Evolutionary conservation across 495 filamentous ascomycete genomes (phyloP).

Genomic region (Rhizodiscina lignyota): DNA sequence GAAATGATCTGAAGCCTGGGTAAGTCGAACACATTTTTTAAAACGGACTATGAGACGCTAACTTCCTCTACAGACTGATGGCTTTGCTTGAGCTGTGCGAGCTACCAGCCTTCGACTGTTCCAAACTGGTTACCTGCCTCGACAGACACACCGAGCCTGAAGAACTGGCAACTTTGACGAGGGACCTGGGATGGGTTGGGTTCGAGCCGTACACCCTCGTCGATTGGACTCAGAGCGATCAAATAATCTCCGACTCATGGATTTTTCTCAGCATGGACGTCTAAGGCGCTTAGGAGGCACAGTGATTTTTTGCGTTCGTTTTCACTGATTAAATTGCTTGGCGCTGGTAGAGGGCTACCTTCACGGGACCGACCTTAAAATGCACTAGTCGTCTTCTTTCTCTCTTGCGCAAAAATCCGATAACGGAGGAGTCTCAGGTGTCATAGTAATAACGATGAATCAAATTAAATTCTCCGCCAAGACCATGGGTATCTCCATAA

Average conservation of each 20-base stretch:
- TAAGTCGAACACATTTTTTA: constrained; percentile 29
- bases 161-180: constrained; percentile 42
- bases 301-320: no score
- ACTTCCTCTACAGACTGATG: constrained; percentile 44
- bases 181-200: constrained; percentile 81
- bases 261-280: constrained; percentile 75
- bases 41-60: constrained; percentile 4
- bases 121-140: constrained; percentile 63
- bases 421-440: no score
- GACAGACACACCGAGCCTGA: constrained; percentile 45
- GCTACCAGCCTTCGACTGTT: constrained; percentile 51
- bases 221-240: constrained; percentile 41
- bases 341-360: no score
- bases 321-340: no score
- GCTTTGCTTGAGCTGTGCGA: constrained; percentile 75
- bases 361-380: no score
- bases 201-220: constrained; percentile 68
- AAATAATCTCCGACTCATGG: constrained; percentile 57
- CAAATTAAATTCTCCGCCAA: no score
- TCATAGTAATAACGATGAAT: no score
- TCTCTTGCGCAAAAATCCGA: no score
- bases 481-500: no score
- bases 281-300: no score
- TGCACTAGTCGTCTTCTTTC: no score
- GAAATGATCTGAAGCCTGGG: constrained; percentile 73